A percentile compares a stretch with the other conserved stretches of the same genome.
These are phyloP conservation scores for Lagerstroemia speciosa DNA, from an alignment of 345 rosid genomes.

Conservation along the genomic window DNA sequence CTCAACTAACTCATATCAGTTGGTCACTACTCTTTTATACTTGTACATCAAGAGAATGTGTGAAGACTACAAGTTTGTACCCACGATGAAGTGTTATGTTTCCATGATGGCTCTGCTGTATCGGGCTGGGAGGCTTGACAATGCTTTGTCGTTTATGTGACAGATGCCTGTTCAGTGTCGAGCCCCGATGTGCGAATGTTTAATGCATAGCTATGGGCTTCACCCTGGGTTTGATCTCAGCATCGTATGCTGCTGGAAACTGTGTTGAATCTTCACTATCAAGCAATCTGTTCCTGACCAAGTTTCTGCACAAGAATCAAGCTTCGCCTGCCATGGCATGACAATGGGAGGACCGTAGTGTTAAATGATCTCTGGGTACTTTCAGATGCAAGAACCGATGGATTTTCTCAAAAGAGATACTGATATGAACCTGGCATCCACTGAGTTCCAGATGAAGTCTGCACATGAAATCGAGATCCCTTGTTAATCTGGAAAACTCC, in stretches of 20 bases:
- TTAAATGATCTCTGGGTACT: no score
- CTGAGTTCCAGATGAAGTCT: no score
- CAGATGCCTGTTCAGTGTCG: conserved; percentile 59
- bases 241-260: background rate
- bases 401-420: background rate
- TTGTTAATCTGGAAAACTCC: background rate
- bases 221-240: background rate
- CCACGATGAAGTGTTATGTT: conserved; percentile 62
- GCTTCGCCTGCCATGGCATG: background rate
- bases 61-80: conserved; percentile 47
- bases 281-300: background rate
- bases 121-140: conserved; percentile 80
- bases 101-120: conserved; percentile 80
- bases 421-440: no score
- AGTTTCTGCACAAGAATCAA: background rate
- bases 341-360: no score
- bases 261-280: background rate
- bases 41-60: conserved; percentile 79
- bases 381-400: background rate
- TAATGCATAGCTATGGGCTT: no score
- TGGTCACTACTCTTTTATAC: conserved; percentile 55
- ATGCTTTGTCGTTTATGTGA: conserved; percentile 58
- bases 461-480: background rate
- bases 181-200: no score
- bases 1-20: conserved; percentile 44